A percentile compares a stretch with the other conserved stretches of the same genome.
phyloP scores from a whole-genome alignment of 192 early-diverging fungal species.

The Geosiphon pyriformis region DNA sequence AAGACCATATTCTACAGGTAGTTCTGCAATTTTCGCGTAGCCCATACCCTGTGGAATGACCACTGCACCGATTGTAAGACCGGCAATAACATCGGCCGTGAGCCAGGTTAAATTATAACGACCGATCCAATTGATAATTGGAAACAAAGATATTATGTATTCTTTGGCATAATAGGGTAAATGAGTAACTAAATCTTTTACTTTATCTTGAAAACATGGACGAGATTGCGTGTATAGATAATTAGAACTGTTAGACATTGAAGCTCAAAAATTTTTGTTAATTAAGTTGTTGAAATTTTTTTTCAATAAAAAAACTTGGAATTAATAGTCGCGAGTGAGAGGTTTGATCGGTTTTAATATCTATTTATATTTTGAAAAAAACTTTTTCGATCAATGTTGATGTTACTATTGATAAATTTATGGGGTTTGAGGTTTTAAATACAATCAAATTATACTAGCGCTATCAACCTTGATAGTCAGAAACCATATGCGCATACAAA shows the following conservation, averaged over 20 bases:
- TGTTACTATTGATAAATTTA: no score
- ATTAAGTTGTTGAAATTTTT: no score
- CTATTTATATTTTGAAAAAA: no score
- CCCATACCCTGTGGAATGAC: conserved; percentile 70
- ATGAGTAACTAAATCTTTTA: not conserved
- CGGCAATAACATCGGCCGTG: conserved; percentile 56
- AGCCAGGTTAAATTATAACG: conserved; percentile 42
- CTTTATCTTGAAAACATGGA: not conserved
- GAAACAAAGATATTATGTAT: conserved; percentile 18
- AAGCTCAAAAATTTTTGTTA: no score
- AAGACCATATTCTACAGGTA: conserved; percentile 68
- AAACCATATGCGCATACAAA: no score
- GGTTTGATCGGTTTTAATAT: no score
- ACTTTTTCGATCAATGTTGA: no score
- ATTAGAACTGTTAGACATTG: not conserved
- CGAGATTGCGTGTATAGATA: not conserved
- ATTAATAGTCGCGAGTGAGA: no score
- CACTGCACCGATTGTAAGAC: conserved; percentile 70
- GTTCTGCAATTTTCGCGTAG: conserved; percentile 64
- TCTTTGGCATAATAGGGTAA: not conserved
- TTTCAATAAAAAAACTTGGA: no score
- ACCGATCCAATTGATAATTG: conserved; percentile 9
- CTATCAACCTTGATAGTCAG: no score
- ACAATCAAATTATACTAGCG: no score
- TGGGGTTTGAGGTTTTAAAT: no score